Base-by-base conservation (phyloP, 164 flowering plant species). In the Liquidambar formosana region DNA sequence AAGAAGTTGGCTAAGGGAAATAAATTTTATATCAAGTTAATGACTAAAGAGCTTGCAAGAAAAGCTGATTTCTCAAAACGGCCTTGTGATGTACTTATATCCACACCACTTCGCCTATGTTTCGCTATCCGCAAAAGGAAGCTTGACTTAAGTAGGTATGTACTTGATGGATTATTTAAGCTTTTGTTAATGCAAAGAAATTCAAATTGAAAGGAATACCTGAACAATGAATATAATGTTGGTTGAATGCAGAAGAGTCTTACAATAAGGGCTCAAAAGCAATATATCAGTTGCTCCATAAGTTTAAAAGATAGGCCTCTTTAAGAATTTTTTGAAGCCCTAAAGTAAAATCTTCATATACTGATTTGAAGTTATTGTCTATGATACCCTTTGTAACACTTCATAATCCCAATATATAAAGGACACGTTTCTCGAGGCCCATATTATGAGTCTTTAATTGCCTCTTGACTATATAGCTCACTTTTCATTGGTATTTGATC, bases 1-100 rank as follows among this genome's bases (percentile, higher is more conserved):
- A 95, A 83, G 79, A 93, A 86, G 73, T 75, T 95, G 75, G 86
- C 88, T 44, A 84, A 88, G 77, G 97, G 99, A 67, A 86, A 70
- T 72, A 90, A 88, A 67, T 85, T 90, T 60, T 63, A 75, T 52
- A 77, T 93, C 72, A 91, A 80, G 72, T 69, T 95, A 60, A 83
- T 95, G 96, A 91, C 94, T 12, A 91, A 87, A 68, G 85, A 84
- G 74, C 86, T 91, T 28, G 67, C 78, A 23, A 89, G 70, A 75
- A 73, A 57, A 74, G 87, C 86, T 71, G 89, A 88, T 77, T 84
- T 91, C 57, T 81, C 89, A 70, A 93, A 86, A 57, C 57, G 84
- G 64, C 82, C 62, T 22, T 88, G 97, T 77, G 97, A 91, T 77
- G 75, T 95, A 58, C 89, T 95, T 65, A 80, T 95, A 66, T 91